Evolutionary conservation across 1,139 yeast genomes (phyloP), one percentile per base, ranked within the genome.

Genomic region (Blastobotrys persicus): DNA sequence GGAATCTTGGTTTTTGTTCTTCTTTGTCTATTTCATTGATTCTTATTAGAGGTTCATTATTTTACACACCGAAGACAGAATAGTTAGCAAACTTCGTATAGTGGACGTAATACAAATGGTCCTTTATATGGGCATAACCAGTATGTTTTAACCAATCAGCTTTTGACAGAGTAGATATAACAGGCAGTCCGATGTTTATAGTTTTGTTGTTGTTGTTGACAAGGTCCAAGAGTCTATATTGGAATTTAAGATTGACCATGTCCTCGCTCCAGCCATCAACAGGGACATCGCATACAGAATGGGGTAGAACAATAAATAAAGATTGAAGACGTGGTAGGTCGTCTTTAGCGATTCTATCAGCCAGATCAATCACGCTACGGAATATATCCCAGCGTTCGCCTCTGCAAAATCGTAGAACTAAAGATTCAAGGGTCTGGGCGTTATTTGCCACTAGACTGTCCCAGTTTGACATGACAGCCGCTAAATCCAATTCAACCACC

Each of bases 21-120:
- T n/a, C n/a, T n/a, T n/a, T n/a, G n/a, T n/a, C n/a, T n/a, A n/a
- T n/a, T n/a, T n/a, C n/a, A n/a, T n/a, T n/a, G n/a, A n/a, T n/a
- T n/a, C n/a, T n/a, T 23, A 9, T 23, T 23, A 23, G 28, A 6
- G 9, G 28, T 23, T 23, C 9, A 23, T 23, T 23, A 23, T 23
- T 23, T 23, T 23, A 23, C 28, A 23, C 5, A 16, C n/a, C 19
- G 18, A 37, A 37, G n/a, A 37, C 41, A 7, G 41, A 37, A 13
- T 37, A 23, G 41, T 37, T 37, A 18, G 41, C 41, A 37, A 37
- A 37, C 14, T 37, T 37, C 3, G 41, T 37, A 37, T 37, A 37
- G 19, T 37, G 41, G 16, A 37, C 41, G 13, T 37, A 37, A 19
- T 37, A 12, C 41, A 37, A 37, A 18, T 37, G 41, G 28, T 37